Conservation (phyloP, 768 basidiomycete species). For the Leccinum sublutescens region DNA sequence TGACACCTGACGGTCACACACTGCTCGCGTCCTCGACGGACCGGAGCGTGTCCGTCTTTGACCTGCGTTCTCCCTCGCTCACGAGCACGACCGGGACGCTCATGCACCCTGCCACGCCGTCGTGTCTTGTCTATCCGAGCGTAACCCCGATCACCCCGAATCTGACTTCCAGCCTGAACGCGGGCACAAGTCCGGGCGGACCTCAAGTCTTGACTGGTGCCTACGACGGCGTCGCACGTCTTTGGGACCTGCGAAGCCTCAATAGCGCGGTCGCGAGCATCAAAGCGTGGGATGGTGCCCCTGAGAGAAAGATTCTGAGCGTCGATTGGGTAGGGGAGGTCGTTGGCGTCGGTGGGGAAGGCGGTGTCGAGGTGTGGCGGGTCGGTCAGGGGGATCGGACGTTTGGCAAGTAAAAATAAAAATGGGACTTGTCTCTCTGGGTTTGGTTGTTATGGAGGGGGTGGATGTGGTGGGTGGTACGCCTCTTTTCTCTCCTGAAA, state of each 20-base stretch:
- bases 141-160: background rate
- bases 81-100: conserved; percentile 43
- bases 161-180: background rate
- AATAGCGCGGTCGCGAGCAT: conserved; percentile 65
- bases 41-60: conserved; percentile 68
- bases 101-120: conserved; percentile 64
- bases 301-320: conserved; percentile 52
- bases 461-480: background rate
- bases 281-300: conserved; percentile 50
- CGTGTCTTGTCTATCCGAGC: conserved; percentile 46
- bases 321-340: conserved; percentile 58
- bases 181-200: background rate
- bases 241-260: conserved; percentile 78
- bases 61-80: conserved; percentile 50
- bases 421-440: background rate
- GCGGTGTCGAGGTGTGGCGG: conserved; percentile 64
- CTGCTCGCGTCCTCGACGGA: conserved; percentile 71
- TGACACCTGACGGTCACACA: conserved; percentile 42
- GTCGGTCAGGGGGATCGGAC: conserved; percentile 35
- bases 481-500: background rate
- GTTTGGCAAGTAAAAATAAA: background rate
- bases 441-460: background rate
- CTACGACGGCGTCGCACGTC: conserved; percentile 72
- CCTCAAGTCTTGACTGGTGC: conserved; percentile 68
- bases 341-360: conserved; percentile 61